These are phyloP conservation scores for Schizochytrium sp. DNA, from an alignment of 108 stramenopile genomes.

Conservation along the genomic window DNA sequence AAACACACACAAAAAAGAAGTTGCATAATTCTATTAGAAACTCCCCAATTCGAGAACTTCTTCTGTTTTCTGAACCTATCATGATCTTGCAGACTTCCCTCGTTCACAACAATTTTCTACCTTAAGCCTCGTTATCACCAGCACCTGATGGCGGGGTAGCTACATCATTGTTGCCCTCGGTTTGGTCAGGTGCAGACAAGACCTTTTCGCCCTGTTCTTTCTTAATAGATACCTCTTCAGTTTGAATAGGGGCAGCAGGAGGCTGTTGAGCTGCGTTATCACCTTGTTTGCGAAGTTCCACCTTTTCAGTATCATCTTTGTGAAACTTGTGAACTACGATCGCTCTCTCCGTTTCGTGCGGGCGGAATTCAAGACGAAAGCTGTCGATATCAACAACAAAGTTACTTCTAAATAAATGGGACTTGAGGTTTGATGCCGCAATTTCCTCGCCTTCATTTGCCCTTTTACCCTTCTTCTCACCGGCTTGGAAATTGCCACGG, in stretches of 20 bases:
- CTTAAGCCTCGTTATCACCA: no score
- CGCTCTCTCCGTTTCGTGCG: slow-evolving; percentile 20
- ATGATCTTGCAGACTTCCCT: no score
- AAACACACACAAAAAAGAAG: no score
- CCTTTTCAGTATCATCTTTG: neutral
- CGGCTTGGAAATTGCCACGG: neutral
- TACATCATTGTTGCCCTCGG: no score
- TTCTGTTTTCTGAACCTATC: no score
- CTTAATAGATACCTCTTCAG: neutral
- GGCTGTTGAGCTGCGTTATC: neutral
- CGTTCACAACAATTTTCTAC: no score
- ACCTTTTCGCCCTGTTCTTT: neutral
- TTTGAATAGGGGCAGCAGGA: neutral
- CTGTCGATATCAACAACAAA: slow-evolving; percentile 48
- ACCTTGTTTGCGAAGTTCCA: slow-evolving; percentile 13
- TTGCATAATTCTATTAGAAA: no score
- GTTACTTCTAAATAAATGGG: slow-evolving; percentile 25
- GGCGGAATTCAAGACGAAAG: slow-evolving; percentile 8
- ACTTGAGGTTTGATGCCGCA: neutral
- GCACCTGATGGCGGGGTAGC: no score
- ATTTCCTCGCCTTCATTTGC: neutral
- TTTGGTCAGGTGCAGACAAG: no score
- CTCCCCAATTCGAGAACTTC: no score
- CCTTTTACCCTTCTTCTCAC: neutral
- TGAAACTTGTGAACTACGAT: neutral